A percentile compares a stretch with the other conserved stretches of the same genome.
These are phyloP conservation scores for Recurvomyces mirabilis DNA, from an alignment of 495 filamentous ascomycete genomes.

Conservation along the genomic window DNA sequence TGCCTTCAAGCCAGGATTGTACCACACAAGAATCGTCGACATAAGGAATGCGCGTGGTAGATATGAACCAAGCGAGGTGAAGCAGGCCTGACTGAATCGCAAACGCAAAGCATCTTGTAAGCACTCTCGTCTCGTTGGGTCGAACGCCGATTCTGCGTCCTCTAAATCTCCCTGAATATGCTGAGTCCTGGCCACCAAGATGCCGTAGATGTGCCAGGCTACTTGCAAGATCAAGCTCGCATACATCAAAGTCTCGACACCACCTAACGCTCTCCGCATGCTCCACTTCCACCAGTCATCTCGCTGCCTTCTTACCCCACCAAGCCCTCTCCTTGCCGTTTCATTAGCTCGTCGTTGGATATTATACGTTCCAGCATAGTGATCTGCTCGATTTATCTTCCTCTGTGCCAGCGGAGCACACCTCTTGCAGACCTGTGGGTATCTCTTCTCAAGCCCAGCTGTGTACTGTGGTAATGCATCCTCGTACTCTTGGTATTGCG, in stretches of 20 bases:
- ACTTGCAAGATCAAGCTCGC: constrained; percentile 22
- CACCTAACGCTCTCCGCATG: constrained; percentile 35
- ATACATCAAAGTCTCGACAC: constrained; percentile 45
- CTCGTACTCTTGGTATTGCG: constrained; percentile 47
- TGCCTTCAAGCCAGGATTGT: constrained; percentile 15
- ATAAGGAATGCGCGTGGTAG: constrained; percentile 8
- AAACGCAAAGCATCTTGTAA: background rate
- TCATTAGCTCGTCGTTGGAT: constrained; percentile 60
- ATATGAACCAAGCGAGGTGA: background rate
- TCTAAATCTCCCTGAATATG: background rate
- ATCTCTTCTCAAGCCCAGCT: constrained; percentile 55
- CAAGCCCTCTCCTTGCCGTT: constrained; percentile 39
- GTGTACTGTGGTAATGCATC: constrained; percentile 49
- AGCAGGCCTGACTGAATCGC: constrained; percentile 6
- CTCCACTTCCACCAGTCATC: constrained; percentile 40
- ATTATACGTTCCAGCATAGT: constrained; percentile 61
- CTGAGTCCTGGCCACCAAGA: background rate
- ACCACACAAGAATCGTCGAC: constrained; percentile 11
- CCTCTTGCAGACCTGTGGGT: constrained; percentile 70
- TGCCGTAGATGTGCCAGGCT: constrained; percentile 16
- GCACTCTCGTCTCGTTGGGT: constrained; percentile 7
- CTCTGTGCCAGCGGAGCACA: constrained; percentile 58
- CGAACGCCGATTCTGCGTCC: constrained; percentile 3
- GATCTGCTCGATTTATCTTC: constrained; percentile 54
- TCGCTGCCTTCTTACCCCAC: constrained; percentile 28